A percentile compares a stretch with the other conserved stretches of the same genome.
These are phyloP conservation scores for Neofusicoccum laricinum DNA, from an alignment of 2,329 filamentous ascomycete species.

Conservation along the genomic window DNA sequence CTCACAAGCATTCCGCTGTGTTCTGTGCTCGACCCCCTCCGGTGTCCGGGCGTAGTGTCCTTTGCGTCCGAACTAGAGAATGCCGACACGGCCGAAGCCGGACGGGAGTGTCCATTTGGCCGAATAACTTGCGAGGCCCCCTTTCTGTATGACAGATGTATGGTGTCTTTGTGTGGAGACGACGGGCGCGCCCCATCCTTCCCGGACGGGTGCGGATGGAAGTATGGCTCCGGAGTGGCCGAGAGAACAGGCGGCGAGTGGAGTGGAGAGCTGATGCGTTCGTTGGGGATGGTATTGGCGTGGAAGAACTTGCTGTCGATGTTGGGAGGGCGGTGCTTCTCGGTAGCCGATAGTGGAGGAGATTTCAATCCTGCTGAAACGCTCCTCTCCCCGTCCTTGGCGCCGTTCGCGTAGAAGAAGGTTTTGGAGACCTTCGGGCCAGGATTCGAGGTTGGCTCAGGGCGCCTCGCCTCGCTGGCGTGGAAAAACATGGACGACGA, in stretches of 20 bases:
- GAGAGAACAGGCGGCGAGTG: conserved; percentile 30
- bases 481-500: conserved; percentile 77
- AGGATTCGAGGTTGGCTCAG: conserved; percentile 29
- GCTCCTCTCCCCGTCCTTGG: conserved; percentile 35
- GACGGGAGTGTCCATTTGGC: conserved; percentile 30
- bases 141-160: conserved; percentile 49
- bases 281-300: conserved; percentile 55
- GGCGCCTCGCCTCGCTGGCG: conserved; percentile 66
- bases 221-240: conserved; percentile 26
- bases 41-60: conserved; percentile 7
- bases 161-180: conserved; percentile 47
- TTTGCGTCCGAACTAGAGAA: conserved; percentile 12
- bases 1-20: conserved; percentile 28
- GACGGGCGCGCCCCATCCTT: conserved; percentile 32
- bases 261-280: conserved; percentile 33
- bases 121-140: conserved; percentile 49
- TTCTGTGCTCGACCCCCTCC: conserved; percentile 33
- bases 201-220: conserved; percentile 20
- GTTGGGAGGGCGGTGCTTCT: conserved; percentile 21
- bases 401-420: conserved; percentile 53
- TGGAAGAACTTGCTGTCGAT: conserved; percentile 66
- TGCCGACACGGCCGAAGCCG: conserved; percentile 26
- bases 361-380: conserved; percentile 26
- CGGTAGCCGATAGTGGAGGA: conserved; percentile 32
- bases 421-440: conserved; percentile 43